These are phyloP conservation scores for Sphagnum tenellum DNA, from an alignment of 225 moss, liverwort and hornwort genomes.

Conservation along the genomic window DNA sequence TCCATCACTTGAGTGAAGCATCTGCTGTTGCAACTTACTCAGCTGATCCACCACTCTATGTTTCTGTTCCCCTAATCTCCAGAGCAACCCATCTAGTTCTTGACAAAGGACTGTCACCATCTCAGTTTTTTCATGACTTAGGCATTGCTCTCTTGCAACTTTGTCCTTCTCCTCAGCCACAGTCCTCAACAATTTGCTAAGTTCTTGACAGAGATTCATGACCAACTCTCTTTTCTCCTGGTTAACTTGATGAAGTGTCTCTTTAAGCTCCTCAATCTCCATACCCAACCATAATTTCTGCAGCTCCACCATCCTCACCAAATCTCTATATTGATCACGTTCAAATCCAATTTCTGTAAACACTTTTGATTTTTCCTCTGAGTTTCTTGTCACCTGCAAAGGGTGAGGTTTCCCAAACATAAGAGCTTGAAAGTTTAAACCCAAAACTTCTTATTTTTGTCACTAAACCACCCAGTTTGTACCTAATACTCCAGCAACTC, in stretches of 20 bases:
- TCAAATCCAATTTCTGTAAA: constrained; percentile 11
- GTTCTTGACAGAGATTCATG: constrained; percentile 11
- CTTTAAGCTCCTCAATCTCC: constrained; percentile 10
- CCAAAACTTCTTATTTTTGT: constrained; percentile 7
- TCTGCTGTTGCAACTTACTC: constrained; percentile 13
- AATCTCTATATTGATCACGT: constrained; percentile 2
- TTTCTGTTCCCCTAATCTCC: constrained; percentile 16
- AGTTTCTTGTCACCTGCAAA: constrained; percentile 10
- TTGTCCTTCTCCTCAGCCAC: constrained; percentile 29
- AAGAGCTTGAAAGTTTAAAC: constrained; percentile 6
- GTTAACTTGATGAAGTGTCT: constrained; percentile 20
- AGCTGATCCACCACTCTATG: constrained; percentile 18
- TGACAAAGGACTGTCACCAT: constrained; percentile 20
- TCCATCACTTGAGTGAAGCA: constrained; percentile 8
- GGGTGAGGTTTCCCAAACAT: constrained; percentile 10
- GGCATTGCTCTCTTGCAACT: constrained; percentile 15
- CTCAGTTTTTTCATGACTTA: constrained; percentile 17
- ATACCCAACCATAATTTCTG: constrained; percentile 9
- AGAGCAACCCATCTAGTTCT: constrained; percentile 13
- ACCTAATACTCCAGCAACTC: too few relatives aligned
- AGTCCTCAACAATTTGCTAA: constrained; percentile 22
- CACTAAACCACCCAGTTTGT: too few relatives aligned
- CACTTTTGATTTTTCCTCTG: background rate
- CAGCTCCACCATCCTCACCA: constrained; percentile 1
- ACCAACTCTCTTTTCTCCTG: constrained; percentile 25